Evolutionary conservation across 2,329 filamentous ascomycete genomes (phyloP).

Genomic region (Diaporthe sp.): DNA sequence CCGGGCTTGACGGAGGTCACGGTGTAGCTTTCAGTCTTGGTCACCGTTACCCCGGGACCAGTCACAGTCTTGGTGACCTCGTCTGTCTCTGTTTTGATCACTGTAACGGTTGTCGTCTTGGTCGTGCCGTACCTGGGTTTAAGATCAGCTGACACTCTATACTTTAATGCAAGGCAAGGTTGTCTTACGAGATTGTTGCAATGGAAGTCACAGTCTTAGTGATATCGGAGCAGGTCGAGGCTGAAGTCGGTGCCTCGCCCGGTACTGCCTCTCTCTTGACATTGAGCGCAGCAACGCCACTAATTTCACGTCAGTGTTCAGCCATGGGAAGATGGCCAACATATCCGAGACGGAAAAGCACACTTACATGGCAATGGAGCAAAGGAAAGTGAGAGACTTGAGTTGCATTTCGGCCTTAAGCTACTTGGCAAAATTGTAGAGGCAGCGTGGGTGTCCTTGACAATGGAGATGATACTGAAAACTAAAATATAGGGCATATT

Average conservation of each 20-base stretch:
- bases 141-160: neutral
- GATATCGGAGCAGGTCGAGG: neutral
- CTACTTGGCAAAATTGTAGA: neutral
- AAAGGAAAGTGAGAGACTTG: neutral
- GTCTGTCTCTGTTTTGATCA: slow-evolving; percentile 11
- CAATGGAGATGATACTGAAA: neutral
- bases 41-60: neutral
- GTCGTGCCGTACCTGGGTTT: neutral
- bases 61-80: slow-evolving; percentile 6
- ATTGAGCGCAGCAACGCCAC: neutral
- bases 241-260: neutral
- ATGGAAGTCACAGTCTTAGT: slow-evolving; percentile 6
- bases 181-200: slow-evolving; percentile 2
- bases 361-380: slow-evolving; percentile 3
- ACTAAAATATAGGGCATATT: no score
- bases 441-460: neutral
- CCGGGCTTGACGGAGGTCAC: slow-evolving; percentile 13
- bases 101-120: slow-evolving; percentile 2
- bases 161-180: neutral
- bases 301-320: neutral
- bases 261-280: neutral
- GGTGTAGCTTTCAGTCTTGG: slow-evolving; percentile 15
- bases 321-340: no score
- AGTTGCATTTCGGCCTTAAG: neutral
- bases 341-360: neutral